phyloP scores from a whole-genome alignment of 192 early-diverging fungal species.

The Glomus cerebriforme region DNA sequence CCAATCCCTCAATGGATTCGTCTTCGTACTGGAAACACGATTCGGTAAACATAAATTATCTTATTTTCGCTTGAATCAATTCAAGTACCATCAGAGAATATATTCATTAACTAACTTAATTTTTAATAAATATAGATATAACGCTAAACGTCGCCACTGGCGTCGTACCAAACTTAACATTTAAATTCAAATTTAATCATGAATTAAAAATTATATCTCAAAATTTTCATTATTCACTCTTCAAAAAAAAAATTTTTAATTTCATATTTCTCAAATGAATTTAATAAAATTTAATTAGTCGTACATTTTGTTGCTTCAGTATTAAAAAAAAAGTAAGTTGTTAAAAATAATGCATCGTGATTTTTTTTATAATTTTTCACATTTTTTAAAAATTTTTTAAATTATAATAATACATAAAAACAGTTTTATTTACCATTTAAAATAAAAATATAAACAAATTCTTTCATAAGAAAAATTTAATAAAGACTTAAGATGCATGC shows the following conservation, averaged over 20 bases:
- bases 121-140: slow-evolving; percentile 72
- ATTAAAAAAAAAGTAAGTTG: no score
- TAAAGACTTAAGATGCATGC: background rate
- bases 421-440: background rate
- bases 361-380: no score
- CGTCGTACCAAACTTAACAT: slow-evolving; percentile 97
- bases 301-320: no score
- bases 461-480: background rate
- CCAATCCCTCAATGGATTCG: slow-evolving; percentile 98
- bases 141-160: slow-evolving; percentile 99
- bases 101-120: slow-evolving; percentile 1
- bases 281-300: no score
- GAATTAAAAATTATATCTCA: no score
- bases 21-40: slow-evolving; percentile 91
- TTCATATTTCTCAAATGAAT: background rate
- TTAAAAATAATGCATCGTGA: no score
- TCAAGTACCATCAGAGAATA: no score
- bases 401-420: background rate
- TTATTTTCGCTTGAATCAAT: background rate
- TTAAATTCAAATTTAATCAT: slow-evolving; percentile 52
- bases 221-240: background rate
- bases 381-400: no score
- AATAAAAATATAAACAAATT: background rate
- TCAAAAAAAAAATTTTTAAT: background rate
- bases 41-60: slow-evolving; percentile 57